Evolutionary conservation across 805 yeast genomes (phyloP).

Genomic region (Dipodascus geniculatus): DNA sequence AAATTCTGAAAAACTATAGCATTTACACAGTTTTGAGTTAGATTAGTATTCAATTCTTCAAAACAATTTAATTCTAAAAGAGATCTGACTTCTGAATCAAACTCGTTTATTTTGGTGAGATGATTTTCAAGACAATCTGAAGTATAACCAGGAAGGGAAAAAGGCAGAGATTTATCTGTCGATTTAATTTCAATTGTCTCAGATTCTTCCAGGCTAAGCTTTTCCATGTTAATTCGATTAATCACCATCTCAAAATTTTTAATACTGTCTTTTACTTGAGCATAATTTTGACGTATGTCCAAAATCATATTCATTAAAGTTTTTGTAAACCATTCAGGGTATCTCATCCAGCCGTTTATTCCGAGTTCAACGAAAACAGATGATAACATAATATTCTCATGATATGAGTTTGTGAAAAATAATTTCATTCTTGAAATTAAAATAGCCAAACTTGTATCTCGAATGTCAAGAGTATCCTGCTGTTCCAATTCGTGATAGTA

Average conservation of each 20-base stretch:
- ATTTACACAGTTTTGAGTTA: neutral
- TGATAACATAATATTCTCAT: constrained; percentile 19
- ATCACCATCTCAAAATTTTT: neutral
- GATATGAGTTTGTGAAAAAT: constrained; percentile 18
- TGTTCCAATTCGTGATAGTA: neutral
- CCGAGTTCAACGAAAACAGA: constrained; percentile 17
- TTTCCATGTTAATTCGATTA: neutral
- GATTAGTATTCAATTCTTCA: neutral
- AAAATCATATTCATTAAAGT: neutral
- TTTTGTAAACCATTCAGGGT: neutral
- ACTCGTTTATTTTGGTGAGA: no score
- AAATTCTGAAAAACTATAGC: neutral
- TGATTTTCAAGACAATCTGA: no score
- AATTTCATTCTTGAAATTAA: neutral
- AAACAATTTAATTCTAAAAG: no score
- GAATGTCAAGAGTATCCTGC: no score
- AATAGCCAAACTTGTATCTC: neutral
- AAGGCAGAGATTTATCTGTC: no score
- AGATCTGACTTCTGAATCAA: no score
- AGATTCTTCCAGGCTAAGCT: neutral
- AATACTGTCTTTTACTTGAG: neutral
- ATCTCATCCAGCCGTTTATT: constrained; percentile 15
- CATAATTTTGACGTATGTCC: neutral
- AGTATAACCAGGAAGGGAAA: no score
- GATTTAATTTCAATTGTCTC: neutral